Evolutionary conservation across 2,329 filamentous ascomycete genomes (phyloP), one percentile per base, ranked within the genome.

Genomic region (Aspergillus unguis): DNA sequence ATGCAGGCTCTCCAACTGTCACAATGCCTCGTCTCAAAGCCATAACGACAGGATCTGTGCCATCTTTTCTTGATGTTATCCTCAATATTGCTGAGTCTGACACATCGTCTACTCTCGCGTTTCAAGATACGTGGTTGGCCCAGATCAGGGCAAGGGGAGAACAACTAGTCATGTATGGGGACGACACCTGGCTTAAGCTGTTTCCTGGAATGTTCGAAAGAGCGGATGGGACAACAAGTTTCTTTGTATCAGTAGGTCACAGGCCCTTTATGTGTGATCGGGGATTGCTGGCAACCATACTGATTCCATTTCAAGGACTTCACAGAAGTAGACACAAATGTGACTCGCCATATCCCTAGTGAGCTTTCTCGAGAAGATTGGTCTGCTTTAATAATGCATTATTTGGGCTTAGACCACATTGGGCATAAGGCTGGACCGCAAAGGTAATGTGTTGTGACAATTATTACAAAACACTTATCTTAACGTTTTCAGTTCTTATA

Each of bases 11-110:
- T 47, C 94, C 94, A 2, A 99, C 94, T 6, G 92, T 99, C 56
- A 99, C 94, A 17, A 97, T 99, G 94, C 94, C 94, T 38, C 86
- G 92, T 57, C 85, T 99, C 64, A 99, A 99, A 75, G 91, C 94
- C 44, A 91, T 99, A 58, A 99, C 94, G 1, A 97, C 94, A 1
- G 94, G 94, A 56, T 96, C 92, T 1, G 94, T 96, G n/a, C 94
- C 94, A 3, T 97, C 92, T 2, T 99, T 99, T 71, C 83, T 97
- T 55, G 94, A 99, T 70, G 87, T 96, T 11, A 95, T 99, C 56
- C 80, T 99, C 54, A 99, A 97, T 67, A 90, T 99, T 68, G 90
- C 95, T 59, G 94, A 99, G 72, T 91, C 86, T 17, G 94, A 99
- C 68, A 92, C 90, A 3, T 87, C 88, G 10, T 96, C 94, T 1